A percentile compares a stretch with the other conserved stretches of the same genome.
Conservation (phyloP, 768 basidiomycete genomes). For the Tricholoma flavovirens region DNA sequence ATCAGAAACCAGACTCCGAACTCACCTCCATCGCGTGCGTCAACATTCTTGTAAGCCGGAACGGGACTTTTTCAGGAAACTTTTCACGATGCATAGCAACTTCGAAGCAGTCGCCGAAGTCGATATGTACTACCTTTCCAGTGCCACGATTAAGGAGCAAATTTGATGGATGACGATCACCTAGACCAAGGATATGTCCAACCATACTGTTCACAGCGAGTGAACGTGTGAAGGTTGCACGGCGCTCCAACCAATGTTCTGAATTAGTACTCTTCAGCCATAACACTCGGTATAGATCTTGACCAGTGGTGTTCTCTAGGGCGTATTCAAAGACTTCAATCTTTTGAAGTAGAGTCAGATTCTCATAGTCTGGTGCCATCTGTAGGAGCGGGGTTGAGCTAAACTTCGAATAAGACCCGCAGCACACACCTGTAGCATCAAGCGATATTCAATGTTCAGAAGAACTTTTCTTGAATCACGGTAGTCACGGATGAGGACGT, state of each 20-base stretch:
- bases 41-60: constrained; percentile 96
- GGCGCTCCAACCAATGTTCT: constrained; percentile 95
- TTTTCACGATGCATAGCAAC: constrained; percentile 98
- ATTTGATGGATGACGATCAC: constrained; percentile 98
- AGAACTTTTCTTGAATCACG: constrained; percentile 95
- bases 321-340: constrained; percentile 99
- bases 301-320: constrained; percentile 95
- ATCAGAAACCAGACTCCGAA: background rate
- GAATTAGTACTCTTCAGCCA: constrained; percentile 96
- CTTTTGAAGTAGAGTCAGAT: constrained; percentile 89
- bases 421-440: constrained; percentile 87
- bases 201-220: constrained; percentile 98
- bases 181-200: constrained; percentile 93
- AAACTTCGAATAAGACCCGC: background rate
- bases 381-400: constrained; percentile 24
- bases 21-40: constrained; percentile 98
- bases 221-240: constrained; percentile 93
- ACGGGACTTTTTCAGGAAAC: constrained; percentile 98
- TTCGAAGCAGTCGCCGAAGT: constrained; percentile 98
- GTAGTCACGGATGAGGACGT: constrained; percentile 93
- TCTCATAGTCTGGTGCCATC: constrained; percentile 99
- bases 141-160: constrained; percentile 85
- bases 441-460: constrained; percentile 95
- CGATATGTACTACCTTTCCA: constrained; percentile 95
- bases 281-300: constrained; percentile 92